A percentile compares a stretch with the other conserved stretches of the same genome.
Conservation (phyloP, 2,329 filamentous ascomycete species). For the Epichloe glyceriae region DNA sequence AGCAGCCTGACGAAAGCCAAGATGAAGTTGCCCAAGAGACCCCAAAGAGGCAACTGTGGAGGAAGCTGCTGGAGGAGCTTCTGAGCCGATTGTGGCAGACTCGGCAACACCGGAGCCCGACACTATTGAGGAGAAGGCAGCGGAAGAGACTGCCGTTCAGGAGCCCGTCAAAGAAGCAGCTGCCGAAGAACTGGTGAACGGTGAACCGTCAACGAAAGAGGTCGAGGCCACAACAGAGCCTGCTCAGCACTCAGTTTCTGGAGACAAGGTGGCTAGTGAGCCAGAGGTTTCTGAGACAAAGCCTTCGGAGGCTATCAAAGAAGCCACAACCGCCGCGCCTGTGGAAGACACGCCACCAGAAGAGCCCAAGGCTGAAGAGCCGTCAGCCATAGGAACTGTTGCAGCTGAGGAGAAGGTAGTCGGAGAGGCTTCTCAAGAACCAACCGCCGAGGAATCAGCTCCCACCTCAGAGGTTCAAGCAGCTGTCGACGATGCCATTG, state of each 20-base stretch:
- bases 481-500: not conserved
- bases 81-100: not conserved
- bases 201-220: not conserved
- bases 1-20: not conserved
- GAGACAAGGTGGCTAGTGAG: not conserved
- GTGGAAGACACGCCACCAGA: not conserved
- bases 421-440: not conserved
- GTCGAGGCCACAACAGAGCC: not conserved
- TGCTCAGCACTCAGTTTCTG: not conserved
- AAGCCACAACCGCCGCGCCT: not conserved
- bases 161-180: not conserved
- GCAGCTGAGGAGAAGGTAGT: not conserved
- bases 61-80: not conserved
- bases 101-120: not conserved
- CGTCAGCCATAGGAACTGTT: not conserved
- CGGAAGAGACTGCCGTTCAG: not conserved
- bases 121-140: not conserved
- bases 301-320: not conserved
- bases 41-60: not conserved
- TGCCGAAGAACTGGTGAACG: not conserved
- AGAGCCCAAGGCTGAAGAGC: not conserved
- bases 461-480: not conserved
- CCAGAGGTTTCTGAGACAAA: not conserved
- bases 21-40: not conserved
- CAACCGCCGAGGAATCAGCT: not conserved